Evolutionary conservation across 805 yeast genomes (phyloP).

Genomic region (Kodamaea jinghongensis): DNA sequence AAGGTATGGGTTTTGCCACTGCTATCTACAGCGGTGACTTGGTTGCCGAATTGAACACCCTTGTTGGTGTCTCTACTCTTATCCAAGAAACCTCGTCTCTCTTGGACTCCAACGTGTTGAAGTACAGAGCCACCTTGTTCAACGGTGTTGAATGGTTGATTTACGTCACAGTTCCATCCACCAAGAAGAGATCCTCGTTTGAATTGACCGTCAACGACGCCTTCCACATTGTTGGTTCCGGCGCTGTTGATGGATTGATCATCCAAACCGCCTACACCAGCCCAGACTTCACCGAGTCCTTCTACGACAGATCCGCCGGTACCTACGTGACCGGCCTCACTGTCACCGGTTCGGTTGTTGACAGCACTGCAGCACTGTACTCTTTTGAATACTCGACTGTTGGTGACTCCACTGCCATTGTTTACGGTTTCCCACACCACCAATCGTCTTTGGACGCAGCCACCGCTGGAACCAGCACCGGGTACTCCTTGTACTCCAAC

Average conservation of each 20-base stretch:
- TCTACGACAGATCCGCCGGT: slow-evolving; percentile 69
- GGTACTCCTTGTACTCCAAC: slow-evolving; percentile 43
- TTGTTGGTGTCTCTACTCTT: slow-evolving; percentile 44
- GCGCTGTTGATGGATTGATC: slow-evolving; percentile 41
- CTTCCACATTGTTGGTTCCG: slow-evolving; percentile 34
- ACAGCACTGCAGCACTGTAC: slow-evolving; percentile 48
- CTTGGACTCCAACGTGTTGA: slow-evolving; percentile 30
- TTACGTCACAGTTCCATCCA: slow-evolving; percentile 44
- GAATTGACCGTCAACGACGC: slow-evolving; percentile 31
- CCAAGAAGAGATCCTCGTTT: slow-evolving; percentile 29
- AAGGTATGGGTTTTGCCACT: slow-evolving; percentile 60
- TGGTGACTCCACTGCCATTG: slow-evolving; percentile 50
- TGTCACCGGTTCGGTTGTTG: slow-evolving; percentile 45
- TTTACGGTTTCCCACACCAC: slow-evolving; percentile 57
- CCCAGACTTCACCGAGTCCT: slow-evolving; percentile 30
- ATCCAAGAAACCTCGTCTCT: slow-evolving; percentile 29
- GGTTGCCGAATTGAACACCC: slow-evolving; percentile 48
- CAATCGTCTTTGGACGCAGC: slow-evolving; percentile 32
- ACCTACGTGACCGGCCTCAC: slow-evolving; percentile 52
- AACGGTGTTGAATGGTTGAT: slow-evolving; percentile 49
- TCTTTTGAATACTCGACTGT: slow-evolving; percentile 45
- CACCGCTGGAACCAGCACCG: slow-evolving; percentile 34
- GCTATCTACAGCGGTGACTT: slow-evolving; percentile 52
- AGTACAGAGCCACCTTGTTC: slow-evolving; percentile 39
- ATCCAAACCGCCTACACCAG: slow-evolving; percentile 55